Percentiles rank a stretch among this genome's conserved stretches.
Conservation (phyloP, 805 yeast genomes). For the Sugiyamaella chiloensis region DNA sequence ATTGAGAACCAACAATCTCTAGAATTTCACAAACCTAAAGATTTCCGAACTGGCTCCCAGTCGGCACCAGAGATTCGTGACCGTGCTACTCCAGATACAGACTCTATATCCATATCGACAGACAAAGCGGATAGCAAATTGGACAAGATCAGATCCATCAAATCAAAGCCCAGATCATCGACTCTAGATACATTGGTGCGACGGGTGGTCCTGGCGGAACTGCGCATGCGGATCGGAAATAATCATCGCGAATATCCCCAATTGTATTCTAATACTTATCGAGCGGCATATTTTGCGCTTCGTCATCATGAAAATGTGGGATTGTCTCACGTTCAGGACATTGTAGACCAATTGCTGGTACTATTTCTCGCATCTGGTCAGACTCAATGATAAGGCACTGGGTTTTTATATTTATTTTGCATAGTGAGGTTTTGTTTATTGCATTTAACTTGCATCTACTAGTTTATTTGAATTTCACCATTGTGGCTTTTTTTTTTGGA, state of each 20-base stretch:
- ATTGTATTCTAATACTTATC: slow-evolving; percentile 29
- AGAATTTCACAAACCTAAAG: too few relatives aligned
- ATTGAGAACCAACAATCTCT: too few relatives aligned
- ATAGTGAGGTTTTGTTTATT: not conserved
- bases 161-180: too few relatives aligned
- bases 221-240: slow-evolving; percentile 32
- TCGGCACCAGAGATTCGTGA: too few relatives aligned
- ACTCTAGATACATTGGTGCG: slow-evolving; percentile 20
- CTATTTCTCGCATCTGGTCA: not conserved
- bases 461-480: too few relatives aligned
- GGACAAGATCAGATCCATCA: too few relatives aligned
- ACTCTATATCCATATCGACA: too few relatives aligned
- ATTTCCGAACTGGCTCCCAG: too few relatives aligned
- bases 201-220: slow-evolving; percentile 34
- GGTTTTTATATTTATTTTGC: not conserved
- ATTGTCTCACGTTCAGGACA: slow-evolving; percentile 21
- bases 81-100: too few relatives aligned
- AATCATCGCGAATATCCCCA: slow-evolving; percentile 27
- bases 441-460: not conserved
- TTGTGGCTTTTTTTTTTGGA: too few relatives aligned
- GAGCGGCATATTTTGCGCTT: slow-evolving; percentile 30
- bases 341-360: slow-evolving; percentile 21
- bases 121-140: too few relatives aligned
- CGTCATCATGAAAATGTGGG: slow-evolving; percentile 16
- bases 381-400: not conserved